A percentile compares a stretch with the other conserved stretches of the same genome.
Conservation (phyloP, 768 basidiomycete species). For the Russula compacta region DNA sequence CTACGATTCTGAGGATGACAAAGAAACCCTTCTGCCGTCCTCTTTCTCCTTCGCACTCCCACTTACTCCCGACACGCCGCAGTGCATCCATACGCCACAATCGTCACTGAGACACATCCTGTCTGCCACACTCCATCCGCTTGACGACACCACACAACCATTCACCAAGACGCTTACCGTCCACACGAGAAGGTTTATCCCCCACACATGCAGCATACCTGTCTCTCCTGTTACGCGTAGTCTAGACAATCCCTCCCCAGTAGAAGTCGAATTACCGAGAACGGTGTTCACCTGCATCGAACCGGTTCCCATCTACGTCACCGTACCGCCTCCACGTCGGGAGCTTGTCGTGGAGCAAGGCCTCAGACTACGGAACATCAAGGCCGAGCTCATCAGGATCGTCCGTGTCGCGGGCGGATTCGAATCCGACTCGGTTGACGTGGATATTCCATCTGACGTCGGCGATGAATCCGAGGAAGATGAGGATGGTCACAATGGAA, state of each 20-base stretch:
- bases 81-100: constrained; percentile 67
- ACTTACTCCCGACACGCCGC: constrained; percentile 69
- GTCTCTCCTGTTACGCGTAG: constrained; percentile 50
- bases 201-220: constrained; percentile 48
- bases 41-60: constrained; percentile 77
- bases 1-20: constrained; percentile 34
- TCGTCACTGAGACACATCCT: constrained; percentile 67
- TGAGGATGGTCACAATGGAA: constrained; percentile 34
- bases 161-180: constrained; percentile 53
- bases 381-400: constrained; percentile 64
- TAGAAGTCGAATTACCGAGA: constrained; percentile 65
- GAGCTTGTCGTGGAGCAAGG: constrained; percentile 62
- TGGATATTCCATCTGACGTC: constrained; percentile 19
- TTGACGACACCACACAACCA: constrained; percentile 30
- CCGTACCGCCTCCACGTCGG: constrained; percentile 64
- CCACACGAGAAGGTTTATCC: constrained; percentile 66
- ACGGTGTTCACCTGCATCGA: constrained; percentile 65
- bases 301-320: constrained; percentile 68
- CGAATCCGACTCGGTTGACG: constrained; percentile 10
- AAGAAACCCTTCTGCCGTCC: constrained; percentile 40
- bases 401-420: constrained; percentile 44
- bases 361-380: constrained; percentile 69
- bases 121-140: constrained; percentile 49
- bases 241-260: constrained; percentile 53
- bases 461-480: constrained; percentile 18